Conservation (phyloP, 495 filamentous ascomycete genomes). For the Podospora pseudoanserina region DNA sequence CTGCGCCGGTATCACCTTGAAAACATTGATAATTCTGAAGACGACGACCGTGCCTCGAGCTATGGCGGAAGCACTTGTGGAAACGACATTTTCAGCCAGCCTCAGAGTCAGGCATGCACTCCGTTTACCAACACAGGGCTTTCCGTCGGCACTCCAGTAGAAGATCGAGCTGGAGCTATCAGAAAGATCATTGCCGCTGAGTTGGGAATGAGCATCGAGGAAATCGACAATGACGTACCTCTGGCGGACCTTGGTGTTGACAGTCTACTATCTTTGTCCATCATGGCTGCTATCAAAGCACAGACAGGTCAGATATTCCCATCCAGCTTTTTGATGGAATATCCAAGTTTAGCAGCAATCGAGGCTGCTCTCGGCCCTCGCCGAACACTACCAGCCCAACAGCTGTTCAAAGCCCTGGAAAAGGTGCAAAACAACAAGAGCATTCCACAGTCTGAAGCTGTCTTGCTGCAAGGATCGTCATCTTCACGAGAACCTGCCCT, state of each 20-base stretch:
- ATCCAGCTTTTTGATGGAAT: slow-evolving; percentile 29
- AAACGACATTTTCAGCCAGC: not conserved
- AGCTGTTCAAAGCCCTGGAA: slow-evolving; percentile 15
- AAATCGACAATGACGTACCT: slow-evolving; percentile 40
- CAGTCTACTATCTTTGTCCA: slow-evolving; percentile 42
- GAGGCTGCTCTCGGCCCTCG: slow-evolving; percentile 20
- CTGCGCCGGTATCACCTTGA: slow-evolving; percentile 18
- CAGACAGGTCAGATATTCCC: slow-evolving; percentile 34
- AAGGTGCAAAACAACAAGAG: slow-evolving; percentile 21
- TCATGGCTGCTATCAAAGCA: slow-evolving; percentile 41
- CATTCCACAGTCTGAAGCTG: slow-evolving; percentile 26
- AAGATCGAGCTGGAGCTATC: slow-evolving; percentile 6
- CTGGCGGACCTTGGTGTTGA: slow-evolving; percentile 47
- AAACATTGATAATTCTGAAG: not conserved
- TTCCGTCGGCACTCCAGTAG: slow-evolving; percentile 4
- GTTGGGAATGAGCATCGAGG: slow-evolving; percentile 48
- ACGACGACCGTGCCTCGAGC: not conserved
- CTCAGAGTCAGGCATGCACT: slow-evolving; percentile 1
- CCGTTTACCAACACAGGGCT: slow-evolving; percentile 4
- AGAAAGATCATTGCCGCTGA: slow-evolving; percentile 47
- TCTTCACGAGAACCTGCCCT: slow-evolving; percentile 44
- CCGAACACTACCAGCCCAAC: slow-evolving; percentile 27
- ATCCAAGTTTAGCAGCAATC: slow-evolving; percentile 27
- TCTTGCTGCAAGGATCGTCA: slow-evolving; percentile 55
- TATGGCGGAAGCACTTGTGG: not conserved